A percentile compares a stretch with the other conserved stretches of the same genome.
phyloP scores from a whole-genome alignment of 202 grass and related monocot species.

The Schoenoplectus triqueter region DNA sequence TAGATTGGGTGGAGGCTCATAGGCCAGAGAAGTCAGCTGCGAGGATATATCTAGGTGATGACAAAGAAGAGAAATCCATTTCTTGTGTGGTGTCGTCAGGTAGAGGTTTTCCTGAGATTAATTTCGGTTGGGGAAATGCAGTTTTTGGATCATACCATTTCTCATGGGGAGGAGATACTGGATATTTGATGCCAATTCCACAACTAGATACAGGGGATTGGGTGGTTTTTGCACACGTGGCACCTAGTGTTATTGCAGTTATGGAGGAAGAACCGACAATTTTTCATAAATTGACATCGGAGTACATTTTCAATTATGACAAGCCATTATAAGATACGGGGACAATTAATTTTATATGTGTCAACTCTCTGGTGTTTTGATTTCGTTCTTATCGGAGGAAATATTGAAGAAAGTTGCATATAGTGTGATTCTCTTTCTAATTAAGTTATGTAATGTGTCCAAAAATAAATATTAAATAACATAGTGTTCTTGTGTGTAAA shows the following conservation, averaged over 20 bases:
- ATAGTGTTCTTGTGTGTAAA: not conserved
- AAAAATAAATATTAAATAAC: not conserved
- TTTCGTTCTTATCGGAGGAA: not conserved
- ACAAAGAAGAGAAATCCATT: slow-evolving; percentile 15
- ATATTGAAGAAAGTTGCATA: not conserved
- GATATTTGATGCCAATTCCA: slow-evolving; percentile 88
- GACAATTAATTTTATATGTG: not conserved
- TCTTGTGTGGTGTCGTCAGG: slow-evolving; percentile 71
- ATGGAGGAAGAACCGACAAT: slow-evolving; percentile 61
- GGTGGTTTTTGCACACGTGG: slow-evolving; percentile 64
- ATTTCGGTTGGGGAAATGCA: slow-evolving; percentile 69
- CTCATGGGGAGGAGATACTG: slow-evolving; percentile 52
- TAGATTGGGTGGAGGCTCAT: slow-evolving; percentile 63
- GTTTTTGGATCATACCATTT: slow-evolving; percentile 86
- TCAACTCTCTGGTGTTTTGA: not conserved
- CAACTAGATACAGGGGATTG: slow-evolving; percentile 56
- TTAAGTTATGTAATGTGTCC: not conserved
- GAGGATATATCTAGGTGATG: slow-evolving; percentile 41
- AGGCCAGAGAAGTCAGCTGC: slow-evolving; percentile 43
- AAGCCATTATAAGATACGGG: not conserved
- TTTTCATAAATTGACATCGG: slow-evolving; percentile 41
- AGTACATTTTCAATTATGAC: slow-evolving; percentile 39
- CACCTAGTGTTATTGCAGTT: slow-evolving; percentile 42
- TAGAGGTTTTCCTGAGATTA: slow-evolving; percentile 55
- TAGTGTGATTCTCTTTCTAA: not conserved